Evolutionary conservation across 1,284 basidiomycete species (phyloP), one percentile per base, ranked within the genome.

Genomic region (Rhodotorula sp.): DNA sequence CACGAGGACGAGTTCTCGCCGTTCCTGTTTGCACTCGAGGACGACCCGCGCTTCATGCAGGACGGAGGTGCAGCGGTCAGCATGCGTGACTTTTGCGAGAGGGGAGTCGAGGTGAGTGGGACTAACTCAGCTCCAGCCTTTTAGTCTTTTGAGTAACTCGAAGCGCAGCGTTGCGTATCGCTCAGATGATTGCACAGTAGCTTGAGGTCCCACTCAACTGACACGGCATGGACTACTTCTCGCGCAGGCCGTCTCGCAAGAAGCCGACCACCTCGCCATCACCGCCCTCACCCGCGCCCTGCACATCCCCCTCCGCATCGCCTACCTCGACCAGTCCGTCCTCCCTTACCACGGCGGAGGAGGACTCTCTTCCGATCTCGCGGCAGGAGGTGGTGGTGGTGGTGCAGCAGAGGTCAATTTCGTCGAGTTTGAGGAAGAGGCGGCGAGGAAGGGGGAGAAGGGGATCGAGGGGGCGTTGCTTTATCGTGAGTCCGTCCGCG

Each of bases 221-320:
- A 15, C 55, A 7, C 31, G 14, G 3, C 34, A 34, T 18, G 26
- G 3, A 26, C 5, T 34, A 18, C 21, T 23, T 23, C 45, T 60
- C 38, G 50, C 57, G 52, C 43, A 64, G 28, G 59, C 63, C 54
- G 48, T 62, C 56, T 47, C n/a, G 64, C 60, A 56, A 19, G 62
- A 67, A 55, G 61, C 77, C 87, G 93, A 95, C 76, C 89, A 95
- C 76, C 87, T 91, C 28, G 90, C 93, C 78, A 90, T 95, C 74
- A 87, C 86, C 68, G 92, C 92, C 1, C 84, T 95, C 12, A 86
- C 88, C 19, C 84, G 86, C 59, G 89, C 88, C 0, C 81, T 94
- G 45, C 82, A 85, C 54, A 81, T 91, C 62, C 88, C 89, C 68
- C 81, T 93, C 61, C 85, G 87, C 62, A 85, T 93, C 49, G 91